Conservation (phyloP, 1,139 yeast genomes). For the Scheffersomyces parashehatae region DNA sequence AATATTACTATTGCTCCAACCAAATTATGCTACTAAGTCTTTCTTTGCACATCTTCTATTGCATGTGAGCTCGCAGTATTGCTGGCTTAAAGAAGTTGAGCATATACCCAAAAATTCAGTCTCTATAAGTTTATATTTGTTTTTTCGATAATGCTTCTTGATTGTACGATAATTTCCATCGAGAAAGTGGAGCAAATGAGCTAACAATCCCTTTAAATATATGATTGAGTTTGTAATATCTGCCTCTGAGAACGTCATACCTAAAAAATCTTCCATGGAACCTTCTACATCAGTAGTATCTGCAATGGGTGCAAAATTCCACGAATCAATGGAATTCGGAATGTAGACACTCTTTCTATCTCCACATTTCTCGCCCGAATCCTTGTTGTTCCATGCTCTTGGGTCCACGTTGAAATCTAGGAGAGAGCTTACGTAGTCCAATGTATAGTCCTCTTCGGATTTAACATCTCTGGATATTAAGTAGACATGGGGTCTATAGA, state of each 20-base stretch:
- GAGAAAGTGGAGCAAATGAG: slow-evolving; percentile 13
- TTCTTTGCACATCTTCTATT: no score
- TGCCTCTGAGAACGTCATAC: slow-evolving; percentile 21
- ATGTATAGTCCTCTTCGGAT: slow-evolving; percentile 6
- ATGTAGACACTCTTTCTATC: slow-evolving; percentile 22
- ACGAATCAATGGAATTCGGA: slow-evolving; percentile 22
- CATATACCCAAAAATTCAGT: no score
- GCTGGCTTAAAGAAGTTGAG: no score
- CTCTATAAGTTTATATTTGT: no score
- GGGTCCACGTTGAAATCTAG: slow-evolving; percentile 20
- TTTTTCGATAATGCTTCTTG: background rate
- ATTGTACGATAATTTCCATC: background rate
- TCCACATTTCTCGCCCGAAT: slow-evolving; percentile 8
- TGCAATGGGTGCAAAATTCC: slow-evolving; percentile 7
- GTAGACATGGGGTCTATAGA: slow-evolving; percentile 21
- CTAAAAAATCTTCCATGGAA: slow-evolving; percentile 16
- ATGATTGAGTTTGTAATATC: slow-evolving; percentile 18
- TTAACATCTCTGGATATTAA: slow-evolving; percentile 14
- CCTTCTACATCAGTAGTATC: background rate
- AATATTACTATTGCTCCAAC: no score
- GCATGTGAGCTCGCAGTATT: no score
- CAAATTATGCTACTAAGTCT: no score
- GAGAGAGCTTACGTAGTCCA: slow-evolving; percentile 19
- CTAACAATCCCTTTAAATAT: slow-evolving; percentile 16
- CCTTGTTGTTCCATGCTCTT: slow-evolving; percentile 16